Evolutionary conservation across 805 yeast genomes (phyloP), one percentile per base, ranked within the genome.

Genomic region (Kazachstania viticola): DNA sequence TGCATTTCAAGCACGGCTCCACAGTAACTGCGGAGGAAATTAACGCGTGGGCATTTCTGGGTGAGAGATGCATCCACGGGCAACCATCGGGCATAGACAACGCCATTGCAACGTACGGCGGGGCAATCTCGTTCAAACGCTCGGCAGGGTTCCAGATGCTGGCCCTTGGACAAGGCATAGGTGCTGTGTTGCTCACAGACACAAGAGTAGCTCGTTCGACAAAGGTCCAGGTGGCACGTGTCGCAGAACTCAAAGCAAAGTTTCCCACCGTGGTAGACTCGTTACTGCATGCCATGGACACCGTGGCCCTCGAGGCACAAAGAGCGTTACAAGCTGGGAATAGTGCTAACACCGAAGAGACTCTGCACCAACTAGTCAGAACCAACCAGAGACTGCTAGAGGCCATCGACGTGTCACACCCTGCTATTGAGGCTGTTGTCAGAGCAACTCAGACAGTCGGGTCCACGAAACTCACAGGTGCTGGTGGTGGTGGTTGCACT

Each of bases 401-500:
- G 3, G 67, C 95, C 0, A 55, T 91, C 12, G 95, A 95, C 3
- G 98, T 91, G 8, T 78, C 93, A 16, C 98, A 91, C 54, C 94
- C 96, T 7, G 67, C 79, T n/a, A 63, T 91, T 36, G 98, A 91
- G 51, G 62, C 65, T 31, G 73, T 88, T 18, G 78, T 75, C 46
- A 58, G 71, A 14, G 60, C 73, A n/a, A 69, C 83, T 16, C 87
- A 80, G 48, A 67, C 65, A 31, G 55, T 91, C 13, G 98, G 98
- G 6, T 75, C 79, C 36, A 88, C 98, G 0, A 91, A 91, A 54
- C 67, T 91, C 33, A 91, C 98, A 0, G 98, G 98, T 26, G 98
- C 98, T 0, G 98, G 98, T 22, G 98, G 98, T 14, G 98, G 98
- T 31, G 98, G 98, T 2, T 91, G 98, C 63, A 94, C 97, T 9